These are phyloP conservation scores for Colletotrichum acutatum DNA, from an alignment of 2,329 filamentous ascomycete species.

Conservation along the genomic window DNA sequence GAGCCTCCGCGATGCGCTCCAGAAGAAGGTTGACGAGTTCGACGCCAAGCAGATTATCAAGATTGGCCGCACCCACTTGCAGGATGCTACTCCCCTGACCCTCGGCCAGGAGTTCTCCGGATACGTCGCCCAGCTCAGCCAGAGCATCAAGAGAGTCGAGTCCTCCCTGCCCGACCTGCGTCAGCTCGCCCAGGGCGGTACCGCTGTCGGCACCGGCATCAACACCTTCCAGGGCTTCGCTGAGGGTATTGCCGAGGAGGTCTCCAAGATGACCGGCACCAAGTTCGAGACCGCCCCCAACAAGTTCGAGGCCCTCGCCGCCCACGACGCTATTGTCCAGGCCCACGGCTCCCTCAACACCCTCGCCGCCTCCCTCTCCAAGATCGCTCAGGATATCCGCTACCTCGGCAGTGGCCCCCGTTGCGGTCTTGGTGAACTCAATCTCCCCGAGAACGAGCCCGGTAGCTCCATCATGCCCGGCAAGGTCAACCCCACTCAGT, in stretches of 20 bases:
- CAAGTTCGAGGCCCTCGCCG: slow-evolving; percentile 97
- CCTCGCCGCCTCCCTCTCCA: slow-evolving; percentile 89
- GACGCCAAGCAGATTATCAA: slow-evolving; percentile 92
- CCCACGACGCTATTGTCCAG: slow-evolving; percentile 96
- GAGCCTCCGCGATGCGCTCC: slow-evolving; percentile 84
- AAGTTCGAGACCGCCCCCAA: slow-evolving; percentile 97
- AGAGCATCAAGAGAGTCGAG: slow-evolving; percentile 88
- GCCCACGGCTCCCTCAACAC: slow-evolving; percentile 95
- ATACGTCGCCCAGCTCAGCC: slow-evolving; percentile 94
- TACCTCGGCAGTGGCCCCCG: slow-evolving; percentile 96
- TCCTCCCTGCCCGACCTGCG: slow-evolving; percentile 84
- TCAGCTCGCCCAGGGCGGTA: slow-evolving; percentile 93
- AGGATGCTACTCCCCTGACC: slow-evolving; percentile 95
- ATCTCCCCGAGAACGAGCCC: slow-evolving; percentile 96
- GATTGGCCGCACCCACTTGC: slow-evolving; percentile 97
- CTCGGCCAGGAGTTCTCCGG: slow-evolving; percentile 98
- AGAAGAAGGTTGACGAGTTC: slow-evolving; percentile 90
- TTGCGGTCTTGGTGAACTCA: slow-evolving; percentile 93
- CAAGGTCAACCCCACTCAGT: slow-evolving; percentile 99
- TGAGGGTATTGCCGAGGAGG: slow-evolving; percentile 90
- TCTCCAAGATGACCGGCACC: slow-evolving; percentile 91
- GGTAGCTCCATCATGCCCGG: slow-evolving; percentile 99
- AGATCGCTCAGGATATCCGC: slow-evolving; percentile 97
- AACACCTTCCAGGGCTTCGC: slow-evolving; percentile 98
- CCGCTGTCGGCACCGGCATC: slow-evolving; percentile 95